Evolutionary conservation across 31 red algal genomes (phyloP).

Genomic region (Bonnemaisonia californica): DNA sequence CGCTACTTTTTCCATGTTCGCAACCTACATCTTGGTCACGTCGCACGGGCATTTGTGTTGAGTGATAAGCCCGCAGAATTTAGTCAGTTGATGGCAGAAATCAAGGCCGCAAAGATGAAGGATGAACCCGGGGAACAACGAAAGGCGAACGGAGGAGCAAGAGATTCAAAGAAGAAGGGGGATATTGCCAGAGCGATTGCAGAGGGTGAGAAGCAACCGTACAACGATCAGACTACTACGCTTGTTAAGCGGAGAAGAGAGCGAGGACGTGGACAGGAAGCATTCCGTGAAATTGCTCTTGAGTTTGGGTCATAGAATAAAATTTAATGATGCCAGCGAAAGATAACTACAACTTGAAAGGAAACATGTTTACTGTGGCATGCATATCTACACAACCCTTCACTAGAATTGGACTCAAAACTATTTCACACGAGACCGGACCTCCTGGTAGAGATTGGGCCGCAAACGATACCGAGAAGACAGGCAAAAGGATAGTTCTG

Average conservation of each 20-base stretch:
- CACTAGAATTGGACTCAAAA: no score
- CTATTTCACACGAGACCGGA: no score
- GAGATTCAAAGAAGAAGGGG: constrained; percentile 40
- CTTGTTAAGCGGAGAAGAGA: constrained; percentile 70
- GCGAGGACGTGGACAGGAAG: constrained; percentile 63
- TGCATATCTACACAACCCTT: background rate
- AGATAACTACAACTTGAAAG: background rate
- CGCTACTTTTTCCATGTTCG: constrained; percentile 85
- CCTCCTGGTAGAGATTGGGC: no score
- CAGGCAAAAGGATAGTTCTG: no score
- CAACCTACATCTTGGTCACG: constrained; percentile 87
- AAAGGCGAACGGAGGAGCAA: background rate
- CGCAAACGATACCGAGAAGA: no score
- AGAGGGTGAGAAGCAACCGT: constrained; percentile 71
- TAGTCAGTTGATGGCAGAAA: constrained; percentile 47
- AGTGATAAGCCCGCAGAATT: constrained; percentile 71
- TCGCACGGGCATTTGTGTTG: constrained; percentile 83
- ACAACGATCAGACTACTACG: constrained; percentile 61
- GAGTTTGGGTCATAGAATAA: constrained; percentile 59
- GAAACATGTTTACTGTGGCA: background rate
- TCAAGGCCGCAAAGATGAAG: constrained; percentile 21
- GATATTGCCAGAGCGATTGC: constrained; percentile 81
- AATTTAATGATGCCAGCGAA: background rate
- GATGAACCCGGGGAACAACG: constrained; percentile 12
- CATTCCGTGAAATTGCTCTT: constrained; percentile 67